These are phyloP conservation scores for Gyrodon lividus DNA, from an alignment of 768 basidiomycete genomes.

Conservation along the genomic window DNA sequence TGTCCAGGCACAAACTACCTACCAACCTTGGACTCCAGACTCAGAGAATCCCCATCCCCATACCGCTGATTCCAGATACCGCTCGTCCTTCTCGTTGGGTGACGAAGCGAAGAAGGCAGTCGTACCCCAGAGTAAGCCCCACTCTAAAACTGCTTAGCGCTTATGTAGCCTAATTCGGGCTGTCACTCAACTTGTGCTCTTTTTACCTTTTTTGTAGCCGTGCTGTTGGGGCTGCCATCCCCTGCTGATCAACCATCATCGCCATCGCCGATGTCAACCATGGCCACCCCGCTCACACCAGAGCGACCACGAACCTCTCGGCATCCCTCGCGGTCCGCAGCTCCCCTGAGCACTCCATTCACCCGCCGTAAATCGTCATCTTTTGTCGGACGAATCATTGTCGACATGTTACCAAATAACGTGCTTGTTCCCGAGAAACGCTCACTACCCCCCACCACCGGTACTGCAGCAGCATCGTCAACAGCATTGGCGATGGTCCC, in stretches of 20 bases:
- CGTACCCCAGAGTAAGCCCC: slow-evolving; percentile 13
- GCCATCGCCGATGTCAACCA: slow-evolving; percentile 16
- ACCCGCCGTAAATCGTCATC: slow-evolving; percentile 23
- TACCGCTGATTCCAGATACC: slow-evolving; percentile 20
- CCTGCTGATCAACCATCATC: slow-evolving; percentile 31
- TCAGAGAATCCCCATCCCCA: slow-evolving; percentile 17
- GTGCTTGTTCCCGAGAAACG: slow-evolving; percentile 26
- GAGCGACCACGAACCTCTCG: slow-evolving; percentile 29
- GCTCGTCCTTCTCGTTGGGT: slow-evolving; percentile 26
- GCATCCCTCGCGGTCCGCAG: slow-evolving; percentile 13
- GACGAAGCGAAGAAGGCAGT: slow-evolving; percentile 13
- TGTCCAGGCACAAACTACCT: slow-evolving; percentile 33
- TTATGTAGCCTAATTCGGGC: slow-evolving; percentile 11
- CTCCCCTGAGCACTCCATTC: slow-evolving; percentile 7
- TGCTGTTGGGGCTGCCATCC: slow-evolving; percentile 24
- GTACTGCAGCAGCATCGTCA: slow-evolving; percentile 2
- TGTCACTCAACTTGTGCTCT: slow-evolving; percentile 10
- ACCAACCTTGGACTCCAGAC: slow-evolving; percentile 30
- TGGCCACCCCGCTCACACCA: slow-evolving; percentile 26
- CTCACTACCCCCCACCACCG: slow-evolving; percentile 3
- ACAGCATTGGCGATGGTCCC: slow-evolving; percentile 5
- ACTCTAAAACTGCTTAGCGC: slow-evolving; percentile 11
- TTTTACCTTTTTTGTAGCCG: slow-evolving; percentile 23
- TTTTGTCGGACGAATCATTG: slow-evolving; percentile 49
- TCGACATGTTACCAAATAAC: slow-evolving; percentile 55